Evolutionary conservation across 345 rosid genomes (phyloP).

Genomic region (Salix koriyanagi): DNA sequence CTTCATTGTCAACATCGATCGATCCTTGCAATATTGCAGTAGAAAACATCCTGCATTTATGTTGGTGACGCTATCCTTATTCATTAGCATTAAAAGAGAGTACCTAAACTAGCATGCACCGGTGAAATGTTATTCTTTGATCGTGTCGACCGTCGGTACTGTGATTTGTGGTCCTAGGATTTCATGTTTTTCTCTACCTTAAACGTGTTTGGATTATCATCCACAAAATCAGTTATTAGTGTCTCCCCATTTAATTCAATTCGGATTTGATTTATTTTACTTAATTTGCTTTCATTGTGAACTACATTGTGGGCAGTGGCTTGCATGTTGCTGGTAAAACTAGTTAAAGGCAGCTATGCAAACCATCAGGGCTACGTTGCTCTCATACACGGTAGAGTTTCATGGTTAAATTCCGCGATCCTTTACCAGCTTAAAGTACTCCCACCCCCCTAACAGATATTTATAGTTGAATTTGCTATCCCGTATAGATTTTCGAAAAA

Average conservation of each 20-base stretch:
- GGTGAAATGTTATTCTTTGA: not conserved
- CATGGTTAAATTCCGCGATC: not conserved
- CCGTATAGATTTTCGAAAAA: not conserved
- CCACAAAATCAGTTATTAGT: not conserved
- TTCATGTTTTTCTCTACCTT: not conserved
- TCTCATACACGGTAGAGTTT: not conserved
- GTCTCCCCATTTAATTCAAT: not conserved
- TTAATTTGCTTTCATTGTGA: not conserved
- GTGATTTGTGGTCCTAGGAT: constrained; percentile 22
- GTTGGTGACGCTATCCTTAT: not conserved
- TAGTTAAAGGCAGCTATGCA: not conserved
- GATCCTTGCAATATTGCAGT: not conserved
- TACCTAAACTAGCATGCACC: not conserved
- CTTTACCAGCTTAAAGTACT: not conserved
- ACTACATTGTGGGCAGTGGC: not conserved
- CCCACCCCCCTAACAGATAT: not conserved
- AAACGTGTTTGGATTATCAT: constrained; percentile 11
- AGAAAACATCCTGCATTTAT: constrained; percentile 1
- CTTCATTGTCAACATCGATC: not conserved
- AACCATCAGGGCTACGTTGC: not conserved
- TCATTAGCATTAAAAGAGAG: not conserved
- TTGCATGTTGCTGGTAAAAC: not conserved
- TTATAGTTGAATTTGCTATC: not conserved
- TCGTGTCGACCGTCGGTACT: not conserved
- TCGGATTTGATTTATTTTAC: not conserved